phyloP scores from a whole-genome alignment of 306 rosid species.

The Quercus berberidifolia region DNA sequence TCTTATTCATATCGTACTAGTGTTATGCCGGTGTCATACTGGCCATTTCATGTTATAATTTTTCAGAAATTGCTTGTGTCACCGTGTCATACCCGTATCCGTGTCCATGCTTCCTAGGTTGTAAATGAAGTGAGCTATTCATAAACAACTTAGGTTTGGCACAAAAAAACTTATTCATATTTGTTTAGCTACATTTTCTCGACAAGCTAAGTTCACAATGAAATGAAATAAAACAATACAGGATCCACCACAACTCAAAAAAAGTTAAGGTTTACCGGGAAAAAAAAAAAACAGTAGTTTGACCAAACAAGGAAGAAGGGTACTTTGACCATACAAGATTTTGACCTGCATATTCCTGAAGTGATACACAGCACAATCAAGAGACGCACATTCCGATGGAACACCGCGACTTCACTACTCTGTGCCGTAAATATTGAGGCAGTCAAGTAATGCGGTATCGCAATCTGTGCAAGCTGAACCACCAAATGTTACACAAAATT shows the following conservation, averaged over 20 bases:
- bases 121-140: no score
- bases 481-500: not conserved
- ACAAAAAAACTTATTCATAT: no score
- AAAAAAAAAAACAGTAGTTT: not conserved
- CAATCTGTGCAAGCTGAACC: slow-evolving; percentile 80
- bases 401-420: slow-evolving; percentile 65
- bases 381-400: slow-evolving; percentile 68
- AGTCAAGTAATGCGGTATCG: slow-evolving; percentile 86
- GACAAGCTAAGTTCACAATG: no score
- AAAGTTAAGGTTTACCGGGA: no score
- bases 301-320: slow-evolving; percentile 37
- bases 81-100: no score
- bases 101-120: no score
- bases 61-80: rapidly evolving
- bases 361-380: slow-evolving; percentile 63
- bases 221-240: no score
- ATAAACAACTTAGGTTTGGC: no score
- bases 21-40: rapidly evolving
- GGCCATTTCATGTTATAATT: no score
- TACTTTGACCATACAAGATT: slow-evolving; percentile 89
- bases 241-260: no score
- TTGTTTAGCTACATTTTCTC: no score
- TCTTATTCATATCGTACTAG: rapidly evolving
- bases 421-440: slow-evolving; percentile 86
- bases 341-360: slow-evolving; percentile 99